Conservation (phyloP, 352 stramenopile genomes). For the Phytopythium ostracodes region DNA sequence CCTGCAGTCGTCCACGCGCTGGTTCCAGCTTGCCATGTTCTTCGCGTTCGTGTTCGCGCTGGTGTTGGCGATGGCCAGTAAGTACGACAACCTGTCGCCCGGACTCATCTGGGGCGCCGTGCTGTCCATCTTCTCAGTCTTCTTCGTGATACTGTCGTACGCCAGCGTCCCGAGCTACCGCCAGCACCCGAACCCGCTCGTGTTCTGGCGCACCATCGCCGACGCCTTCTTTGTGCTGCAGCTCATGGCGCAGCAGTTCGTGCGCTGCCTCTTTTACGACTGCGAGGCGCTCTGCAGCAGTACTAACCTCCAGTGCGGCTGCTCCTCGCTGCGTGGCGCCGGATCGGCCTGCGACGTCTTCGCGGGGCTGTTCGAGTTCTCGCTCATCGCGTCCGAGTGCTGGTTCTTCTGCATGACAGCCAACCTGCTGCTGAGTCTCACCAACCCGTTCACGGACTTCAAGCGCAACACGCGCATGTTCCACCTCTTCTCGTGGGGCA, state of each 20-base stretch:
- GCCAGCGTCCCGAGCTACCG: conserved; percentile 72
- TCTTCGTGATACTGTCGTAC: conserved; percentile 86
- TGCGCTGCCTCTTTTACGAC: conserved; percentile 74
- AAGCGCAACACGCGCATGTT: conserved; percentile 83
- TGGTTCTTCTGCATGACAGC: conserved; percentile 91
- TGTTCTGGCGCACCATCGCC: conserved; percentile 87
- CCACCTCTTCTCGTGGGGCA: conserved; percentile 82
- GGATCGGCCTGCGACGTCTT: conserved; percentile 67
- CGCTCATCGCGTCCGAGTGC: conserved; percentile 75
- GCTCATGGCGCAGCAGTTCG: conserved; percentile 76
- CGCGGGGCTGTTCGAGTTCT: conserved; percentile 82
- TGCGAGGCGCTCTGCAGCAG: conserved; percentile 72
- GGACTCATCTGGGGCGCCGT: conserved; percentile 83
- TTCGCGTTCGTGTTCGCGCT: conserved; percentile 61
- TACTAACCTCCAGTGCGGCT: conserved; percentile 73
- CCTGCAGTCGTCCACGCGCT: conserved; percentile 71
- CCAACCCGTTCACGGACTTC: conserved; percentile 90
- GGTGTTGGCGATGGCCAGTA: conserved; percentile 45
- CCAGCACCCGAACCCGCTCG: conserved; percentile 84
- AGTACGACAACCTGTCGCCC: conserved; percentile 76
- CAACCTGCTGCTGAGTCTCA: conserved; percentile 84
- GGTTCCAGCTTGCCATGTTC: conserved; percentile 87
- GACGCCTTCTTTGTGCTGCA: conserved; percentile 83
- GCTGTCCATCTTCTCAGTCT: conserved; percentile 80
- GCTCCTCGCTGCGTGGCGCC: conserved; percentile 38